phyloP scores from a whole-genome alignment of 805 yeast genomes.

The Millerozyma acaciae region DNA sequence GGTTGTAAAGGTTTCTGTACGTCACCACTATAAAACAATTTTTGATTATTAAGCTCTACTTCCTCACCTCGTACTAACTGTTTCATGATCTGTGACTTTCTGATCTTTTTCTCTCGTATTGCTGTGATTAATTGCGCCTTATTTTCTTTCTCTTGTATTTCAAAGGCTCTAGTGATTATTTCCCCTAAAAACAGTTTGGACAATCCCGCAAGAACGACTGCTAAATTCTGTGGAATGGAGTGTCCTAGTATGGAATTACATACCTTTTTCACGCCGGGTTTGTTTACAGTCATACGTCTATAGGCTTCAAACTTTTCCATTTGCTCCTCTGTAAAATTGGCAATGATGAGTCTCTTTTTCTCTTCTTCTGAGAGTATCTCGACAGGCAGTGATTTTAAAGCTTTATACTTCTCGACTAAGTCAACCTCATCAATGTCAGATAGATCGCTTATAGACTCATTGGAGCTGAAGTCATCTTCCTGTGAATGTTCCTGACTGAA shows the following conservation, averaged over 20 bases:
- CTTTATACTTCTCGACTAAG: conserved; percentile 26
- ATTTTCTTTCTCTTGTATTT: conserved; percentile 57
- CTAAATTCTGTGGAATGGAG: conserved; percentile 71
- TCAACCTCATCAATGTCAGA: conserved; percentile 34
- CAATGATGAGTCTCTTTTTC: conserved; percentile 56
- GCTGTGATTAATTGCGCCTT: conserved; percentile 37
- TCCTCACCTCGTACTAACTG: conserved; percentile 38
- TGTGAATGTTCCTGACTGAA: no score
- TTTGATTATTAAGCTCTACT: conserved; percentile 24
- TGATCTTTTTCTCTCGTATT: conserved; percentile 38
- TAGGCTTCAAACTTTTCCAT: conserved; percentile 84
- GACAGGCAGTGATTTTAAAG: conserved; percentile 28
- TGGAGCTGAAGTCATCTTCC: conserved; percentile 20
- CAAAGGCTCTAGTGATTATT: conserved; percentile 75
- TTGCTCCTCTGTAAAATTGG: conserved; percentile 75
- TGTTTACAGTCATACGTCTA: conserved; percentile 61
- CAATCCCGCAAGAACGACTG: conserved; percentile 78
- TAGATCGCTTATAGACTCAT: conserved; percentile 25
- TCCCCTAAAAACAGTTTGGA: conserved; percentile 91
- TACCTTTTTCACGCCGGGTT: conserved; percentile 73
- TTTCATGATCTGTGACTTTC: conserved; percentile 29
- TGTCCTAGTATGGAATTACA: conserved; percentile 79
- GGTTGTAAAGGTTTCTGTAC: conserved; percentile 65
- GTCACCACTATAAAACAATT: conserved; percentile 35
- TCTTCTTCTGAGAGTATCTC: conserved; percentile 46